Evolutionary conservation across 768 basidiomycete species (phyloP).

Genomic region (Lactifluus piperatus): DNA sequence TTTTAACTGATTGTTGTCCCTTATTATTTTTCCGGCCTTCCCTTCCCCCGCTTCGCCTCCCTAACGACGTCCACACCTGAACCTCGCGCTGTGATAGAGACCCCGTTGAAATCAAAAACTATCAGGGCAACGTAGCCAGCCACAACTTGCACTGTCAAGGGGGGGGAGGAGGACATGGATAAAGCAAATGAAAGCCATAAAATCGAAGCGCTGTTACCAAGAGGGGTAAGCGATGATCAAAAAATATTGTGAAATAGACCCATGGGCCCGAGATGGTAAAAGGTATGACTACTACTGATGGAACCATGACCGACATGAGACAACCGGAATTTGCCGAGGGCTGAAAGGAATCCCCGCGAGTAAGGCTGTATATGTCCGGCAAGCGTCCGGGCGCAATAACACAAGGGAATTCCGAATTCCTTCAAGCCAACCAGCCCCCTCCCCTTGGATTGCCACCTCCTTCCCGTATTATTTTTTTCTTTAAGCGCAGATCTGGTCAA

Average conservation of each 20-base stretch:
- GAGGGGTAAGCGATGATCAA: slow-evolving; percentile 13
- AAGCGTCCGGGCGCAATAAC: slow-evolving; percentile 15
- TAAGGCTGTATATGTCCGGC: slow-evolving; percentile 3
- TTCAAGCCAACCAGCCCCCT: neutral
- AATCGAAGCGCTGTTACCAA: slow-evolving; percentile 7
- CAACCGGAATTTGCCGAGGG: slow-evolving; percentile 7
- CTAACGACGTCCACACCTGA: neutral
- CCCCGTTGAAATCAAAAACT: neutral
- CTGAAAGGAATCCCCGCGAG: neutral
- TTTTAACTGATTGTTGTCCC: neutral
- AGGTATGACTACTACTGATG: neutral
- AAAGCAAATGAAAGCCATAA: neutral
- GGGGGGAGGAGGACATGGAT: too few relatives aligned
- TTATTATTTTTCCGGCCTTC: neutral
- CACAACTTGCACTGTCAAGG: neutral
- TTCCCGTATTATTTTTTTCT: slow-evolving; percentile 5
- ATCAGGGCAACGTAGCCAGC: neutral
- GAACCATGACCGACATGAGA: slow-evolving; percentile 1
- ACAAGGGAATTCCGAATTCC: slow-evolving; percentile 9
- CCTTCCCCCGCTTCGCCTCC: neutral
- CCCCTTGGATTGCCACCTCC: neutral
- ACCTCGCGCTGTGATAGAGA: neutral
- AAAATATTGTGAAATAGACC: neutral
- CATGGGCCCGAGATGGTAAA: neutral
- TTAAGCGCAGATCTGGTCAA: slow-evolving; percentile 4